Conservation (phyloP, 805 yeast species). For the Zygosaccharomyces bailii region DNA sequence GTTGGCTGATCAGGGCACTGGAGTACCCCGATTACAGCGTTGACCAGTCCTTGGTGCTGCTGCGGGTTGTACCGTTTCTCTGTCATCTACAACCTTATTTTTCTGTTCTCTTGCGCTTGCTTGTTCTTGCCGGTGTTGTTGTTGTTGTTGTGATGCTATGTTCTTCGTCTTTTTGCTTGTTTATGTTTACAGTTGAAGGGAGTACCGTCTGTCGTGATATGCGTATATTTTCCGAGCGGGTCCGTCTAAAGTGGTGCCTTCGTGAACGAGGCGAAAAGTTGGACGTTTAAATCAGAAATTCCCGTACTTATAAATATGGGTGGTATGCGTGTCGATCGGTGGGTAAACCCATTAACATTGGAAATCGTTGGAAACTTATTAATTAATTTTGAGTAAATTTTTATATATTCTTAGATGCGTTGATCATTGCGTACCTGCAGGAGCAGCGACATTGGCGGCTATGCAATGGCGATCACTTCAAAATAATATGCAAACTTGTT, state of each 20-base stretch:
- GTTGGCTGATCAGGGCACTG: conserved; percentile 72
- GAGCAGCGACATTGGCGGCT: not conserved
- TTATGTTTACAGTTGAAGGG: conserved; percentile 10
- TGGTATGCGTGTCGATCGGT: not conserved
- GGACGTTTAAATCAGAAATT: not conserved
- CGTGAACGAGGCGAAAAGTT: not conserved
- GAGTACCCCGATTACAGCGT: conserved; percentile 69
- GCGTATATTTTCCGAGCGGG: conserved; percentile 5
- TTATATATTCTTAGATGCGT: not conserved
- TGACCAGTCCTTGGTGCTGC: conserved; percentile 53
- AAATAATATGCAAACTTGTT: no score
- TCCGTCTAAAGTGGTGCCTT: not conserved
- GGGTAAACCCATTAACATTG: not conserved
- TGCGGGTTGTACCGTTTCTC: conserved; percentile 21
- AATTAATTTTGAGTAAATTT: not conserved
- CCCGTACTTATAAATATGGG: not conserved
- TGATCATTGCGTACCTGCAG: not conserved
- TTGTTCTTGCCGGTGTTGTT: conserved; percentile 1
- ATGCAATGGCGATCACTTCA: not conserved
- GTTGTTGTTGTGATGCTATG: conserved; percentile 12
- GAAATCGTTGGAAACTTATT: not conserved
- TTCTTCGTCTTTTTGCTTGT: conserved; percentile 4
- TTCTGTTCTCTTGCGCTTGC: not conserved
- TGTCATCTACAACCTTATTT: conserved; percentile 5
- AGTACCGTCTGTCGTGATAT: conserved; percentile 1